Conservation (phyloP, 2,329 filamentous ascomycete genomes). For the Metarhizium sp. region DNA sequence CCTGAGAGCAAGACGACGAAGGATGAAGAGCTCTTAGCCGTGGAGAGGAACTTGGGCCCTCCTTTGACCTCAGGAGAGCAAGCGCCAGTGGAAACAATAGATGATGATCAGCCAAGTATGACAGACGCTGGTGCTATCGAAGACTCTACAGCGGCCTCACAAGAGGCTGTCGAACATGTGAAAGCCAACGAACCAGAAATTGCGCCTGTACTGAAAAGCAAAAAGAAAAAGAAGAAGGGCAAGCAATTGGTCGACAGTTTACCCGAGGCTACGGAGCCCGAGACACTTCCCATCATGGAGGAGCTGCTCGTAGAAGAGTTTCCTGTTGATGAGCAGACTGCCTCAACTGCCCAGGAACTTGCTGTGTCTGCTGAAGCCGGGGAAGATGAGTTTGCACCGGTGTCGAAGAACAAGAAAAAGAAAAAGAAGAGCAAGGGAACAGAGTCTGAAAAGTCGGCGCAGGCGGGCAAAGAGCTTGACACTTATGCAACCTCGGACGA, state of each 20-base stretch:
- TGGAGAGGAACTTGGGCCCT: background rate
- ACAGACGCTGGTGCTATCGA: background rate
- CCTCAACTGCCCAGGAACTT: conserved; percentile 7
- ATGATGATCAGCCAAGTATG: background rate
- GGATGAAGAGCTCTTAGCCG: conserved; percentile 2
- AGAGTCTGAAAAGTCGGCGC: background rate
- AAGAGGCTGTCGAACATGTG: background rate
- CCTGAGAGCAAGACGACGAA: conserved; percentile 9
- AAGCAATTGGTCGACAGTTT: conserved; percentile 7
- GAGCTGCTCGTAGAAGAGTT: background rate
- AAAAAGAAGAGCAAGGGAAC: conserved; percentile 10
- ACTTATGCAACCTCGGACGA: background rate
- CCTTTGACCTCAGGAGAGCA: background rate
- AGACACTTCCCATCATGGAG: too few relatives aligned
- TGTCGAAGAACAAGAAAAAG: conserved; percentile 15
- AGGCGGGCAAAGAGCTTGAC: background rate
- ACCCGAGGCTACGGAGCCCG: background rate
- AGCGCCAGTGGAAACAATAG: background rate
- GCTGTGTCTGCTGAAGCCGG: conserved; percentile 2
- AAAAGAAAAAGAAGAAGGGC: conserved; percentile 18
- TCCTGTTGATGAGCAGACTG: conserved; percentile 1
- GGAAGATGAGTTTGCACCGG: background rate
- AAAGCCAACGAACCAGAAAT: background rate
- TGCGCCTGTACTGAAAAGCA: conserved; percentile 7
- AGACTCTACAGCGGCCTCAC: background rate